These are phyloP conservation scores for Dioscorea alata DNA, from an alignment of 106 monocot genomes.

Conservation along the genomic window DNA sequence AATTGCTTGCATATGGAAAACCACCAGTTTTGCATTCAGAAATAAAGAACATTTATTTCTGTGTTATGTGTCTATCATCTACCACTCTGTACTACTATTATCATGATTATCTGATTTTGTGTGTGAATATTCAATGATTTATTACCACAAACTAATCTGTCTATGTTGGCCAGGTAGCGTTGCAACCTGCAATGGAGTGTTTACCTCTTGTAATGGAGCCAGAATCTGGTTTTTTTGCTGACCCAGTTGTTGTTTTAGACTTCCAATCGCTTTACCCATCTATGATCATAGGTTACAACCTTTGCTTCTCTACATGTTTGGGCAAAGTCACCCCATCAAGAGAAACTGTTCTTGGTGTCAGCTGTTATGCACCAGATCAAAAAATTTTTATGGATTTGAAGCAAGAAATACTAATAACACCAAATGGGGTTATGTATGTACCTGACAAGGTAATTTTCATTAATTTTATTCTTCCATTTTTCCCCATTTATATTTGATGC, in stretches of 20 bases:
- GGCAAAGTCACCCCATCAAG: slow-evolving; percentile 64
- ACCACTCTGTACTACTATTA: too few species aligned
- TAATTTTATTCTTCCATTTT: not conserved
- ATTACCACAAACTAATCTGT: too few species aligned
- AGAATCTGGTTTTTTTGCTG: slow-evolving; percentile 81
- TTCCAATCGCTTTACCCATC: slow-evolving; percentile 98
- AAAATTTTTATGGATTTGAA: slow-evolving; percentile 41
- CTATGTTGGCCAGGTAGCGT: slow-evolving; percentile 68
- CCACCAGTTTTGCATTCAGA: too few species aligned
- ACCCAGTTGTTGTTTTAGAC: slow-evolving; percentile 93
- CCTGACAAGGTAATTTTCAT: slow-evolving; percentile 50
- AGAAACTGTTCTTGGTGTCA: slow-evolving; percentile 70
- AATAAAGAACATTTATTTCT: too few species aligned
- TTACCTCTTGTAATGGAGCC: slow-evolving; percentile 99
- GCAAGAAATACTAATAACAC: slow-evolving; percentile 51
- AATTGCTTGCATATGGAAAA: too few species aligned
- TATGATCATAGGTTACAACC: slow-evolving; percentile 98
- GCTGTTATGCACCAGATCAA: slow-evolving; percentile 57
- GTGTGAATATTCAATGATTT: too few species aligned
- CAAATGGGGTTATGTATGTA: slow-evolving; percentile 89
- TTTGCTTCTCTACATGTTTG: slow-evolving; percentile 87
- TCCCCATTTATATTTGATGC: not conserved
- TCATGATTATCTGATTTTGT: too few species aligned
- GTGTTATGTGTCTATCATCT: too few species aligned
- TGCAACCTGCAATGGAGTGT: slow-evolving; percentile 98